phyloP scores from a whole-genome alignment of 129 eudicot genomes.

The Heracleum sosnowskyi region DNA sequence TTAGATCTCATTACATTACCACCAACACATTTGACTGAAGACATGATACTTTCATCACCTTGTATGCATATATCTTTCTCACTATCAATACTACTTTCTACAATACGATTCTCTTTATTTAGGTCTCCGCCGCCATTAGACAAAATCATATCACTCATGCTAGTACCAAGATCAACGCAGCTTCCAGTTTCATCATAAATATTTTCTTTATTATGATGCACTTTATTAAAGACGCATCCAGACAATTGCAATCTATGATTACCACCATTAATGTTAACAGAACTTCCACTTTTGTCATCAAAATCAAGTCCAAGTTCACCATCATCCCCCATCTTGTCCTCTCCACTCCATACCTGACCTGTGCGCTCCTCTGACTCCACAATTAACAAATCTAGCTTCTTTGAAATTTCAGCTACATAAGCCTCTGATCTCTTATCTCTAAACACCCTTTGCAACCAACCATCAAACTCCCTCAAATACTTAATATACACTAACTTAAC shows the following conservation, averaged over 20 bases:
- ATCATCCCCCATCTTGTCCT: slow-evolving; percentile 13
- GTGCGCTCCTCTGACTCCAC: slow-evolving; percentile 33
- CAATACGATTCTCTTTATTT: slow-evolving; percentile 11
- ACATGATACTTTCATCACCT: neutral
- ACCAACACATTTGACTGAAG: slow-evolving; percentile 6
- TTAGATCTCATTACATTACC: slow-evolving; percentile 26
- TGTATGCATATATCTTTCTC: neutral
- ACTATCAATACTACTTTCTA: slow-evolving; percentile 11
- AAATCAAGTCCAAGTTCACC: slow-evolving; percentile 12
- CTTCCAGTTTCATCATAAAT: slow-evolving; percentile 15
- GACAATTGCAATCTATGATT: slow-evolving; percentile 14
- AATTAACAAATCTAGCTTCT: slow-evolving; percentile 40
- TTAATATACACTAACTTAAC: slow-evolving; percentile 55
- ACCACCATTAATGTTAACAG: slow-evolving; percentile 11
- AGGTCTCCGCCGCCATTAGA: slow-evolving; percentile 10
- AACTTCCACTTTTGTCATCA: slow-evolving; percentile 11
- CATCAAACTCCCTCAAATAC: slow-evolving; percentile 67
- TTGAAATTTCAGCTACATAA: slow-evolving; percentile 25
- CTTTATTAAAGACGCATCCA: neutral
- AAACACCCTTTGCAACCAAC: slow-evolving; percentile 37
- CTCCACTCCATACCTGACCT: slow-evolving; percentile 9
- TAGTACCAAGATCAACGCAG: slow-evolving; percentile 13
- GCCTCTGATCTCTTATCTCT: slow-evolving; percentile 19
- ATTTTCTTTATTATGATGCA: slow-evolving; percentile 9
- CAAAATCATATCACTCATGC: slow-evolving; percentile 13